Percentiles rank a stretch among this genome's conserved stretches.
Evolutionary conservation across 2,329 filamentous ascomycete genomes (phyloP).

Genomic region (Cladophialophora bantiana): DNA sequence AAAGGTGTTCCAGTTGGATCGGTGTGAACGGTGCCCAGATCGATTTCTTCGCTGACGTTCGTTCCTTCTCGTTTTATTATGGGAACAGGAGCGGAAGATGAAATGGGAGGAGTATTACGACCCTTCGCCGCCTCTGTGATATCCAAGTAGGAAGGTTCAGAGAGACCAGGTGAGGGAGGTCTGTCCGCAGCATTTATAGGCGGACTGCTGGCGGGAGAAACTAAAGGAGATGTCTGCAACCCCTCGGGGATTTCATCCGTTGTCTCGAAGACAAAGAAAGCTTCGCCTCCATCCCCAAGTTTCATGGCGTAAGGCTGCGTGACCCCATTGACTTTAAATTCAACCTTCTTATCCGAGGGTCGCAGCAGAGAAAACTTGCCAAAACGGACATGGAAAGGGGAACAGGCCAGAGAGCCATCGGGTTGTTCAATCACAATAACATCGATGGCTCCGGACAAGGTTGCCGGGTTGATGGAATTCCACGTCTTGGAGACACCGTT

Average conservation of each 20-base stretch:
- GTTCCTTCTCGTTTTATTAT: slow-evolving; percentile 33
- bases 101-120: slow-evolving; percentile 21
- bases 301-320: slow-evolving; percentile 98
- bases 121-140: slow-evolving; percentile 45
- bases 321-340: slow-evolving; percentile 90
- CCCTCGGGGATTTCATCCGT: slow-evolving; percentile 89
- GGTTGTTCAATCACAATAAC: slow-evolving; percentile 97
- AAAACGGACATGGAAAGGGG: slow-evolving; percentile 97
- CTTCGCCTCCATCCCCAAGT: slow-evolving; percentile 93
- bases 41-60: slow-evolving; percentile 25
- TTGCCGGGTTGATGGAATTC: slow-evolving; percentile 99
- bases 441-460: slow-evolving; percentile 96
- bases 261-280: slow-evolving; percentile 98
- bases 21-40: slow-evolving; percentile 18
- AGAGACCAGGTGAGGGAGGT: slow-evolving; percentile 45
- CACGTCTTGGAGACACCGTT: slow-evolving; percentile 97
- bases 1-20: slow-evolving; percentile 21
- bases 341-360: slow-evolving; percentile 97
- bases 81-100: slow-evolving; percentile 18
- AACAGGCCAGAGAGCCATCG: slow-evolving; percentile 84
- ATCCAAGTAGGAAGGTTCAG: slow-evolving; percentile 60
- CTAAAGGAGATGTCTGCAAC: slow-evolving; percentile 90
- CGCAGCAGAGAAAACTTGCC: slow-evolving; percentile 96
- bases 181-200: slow-evolving; percentile 38
- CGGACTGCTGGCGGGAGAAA: slow-evolving; percentile 88